Conservation (phyloP, 176 grass and related monocot genomes). For the Musa itinerans region DNA sequence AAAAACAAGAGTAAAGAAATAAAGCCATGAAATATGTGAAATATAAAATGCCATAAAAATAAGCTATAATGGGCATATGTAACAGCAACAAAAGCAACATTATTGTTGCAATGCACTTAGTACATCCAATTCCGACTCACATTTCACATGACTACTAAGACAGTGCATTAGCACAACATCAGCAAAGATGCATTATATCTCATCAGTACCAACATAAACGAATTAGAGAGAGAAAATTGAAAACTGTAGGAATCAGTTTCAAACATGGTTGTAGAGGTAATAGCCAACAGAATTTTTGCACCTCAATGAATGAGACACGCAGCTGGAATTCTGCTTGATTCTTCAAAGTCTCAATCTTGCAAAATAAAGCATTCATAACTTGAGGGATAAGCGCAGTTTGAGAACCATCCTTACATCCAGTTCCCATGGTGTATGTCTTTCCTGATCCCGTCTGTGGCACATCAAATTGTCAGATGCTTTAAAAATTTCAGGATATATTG, state of each 20-base stretch:
- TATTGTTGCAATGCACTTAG: too few species aligned
- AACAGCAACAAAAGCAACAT: too few species aligned
- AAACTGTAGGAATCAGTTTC: neutral
- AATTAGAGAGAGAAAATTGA: neutral
- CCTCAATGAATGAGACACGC: conserved; percentile 92
- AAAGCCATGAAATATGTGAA: too few species aligned
- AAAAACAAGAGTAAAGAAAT: too few species aligned
- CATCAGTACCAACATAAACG: neutral
- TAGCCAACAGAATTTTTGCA: conserved; percentile 16
- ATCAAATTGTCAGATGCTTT: neutral
- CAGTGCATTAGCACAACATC: too few species aligned
- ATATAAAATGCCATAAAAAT: too few species aligned
- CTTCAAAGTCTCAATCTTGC: conserved; percentile 67
- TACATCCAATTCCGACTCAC: too few species aligned
- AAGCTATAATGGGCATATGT: too few species aligned
- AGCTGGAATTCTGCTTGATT: conserved; percentile 89
- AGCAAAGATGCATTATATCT: too few species aligned
- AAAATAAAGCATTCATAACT: conserved; percentile 75
- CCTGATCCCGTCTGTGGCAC: conserved; percentile 65
- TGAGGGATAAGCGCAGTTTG: conserved; percentile 61
- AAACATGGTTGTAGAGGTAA: neutral
- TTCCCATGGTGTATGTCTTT: conserved; percentile 55
- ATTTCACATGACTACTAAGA: too few species aligned
- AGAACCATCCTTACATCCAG: conserved; percentile 66
- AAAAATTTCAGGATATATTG: neutral